Evolutionary conservation across 1,284 basidiomycete species (phyloP).

Genomic region (Ceratobasidium papillatum): DNA sequence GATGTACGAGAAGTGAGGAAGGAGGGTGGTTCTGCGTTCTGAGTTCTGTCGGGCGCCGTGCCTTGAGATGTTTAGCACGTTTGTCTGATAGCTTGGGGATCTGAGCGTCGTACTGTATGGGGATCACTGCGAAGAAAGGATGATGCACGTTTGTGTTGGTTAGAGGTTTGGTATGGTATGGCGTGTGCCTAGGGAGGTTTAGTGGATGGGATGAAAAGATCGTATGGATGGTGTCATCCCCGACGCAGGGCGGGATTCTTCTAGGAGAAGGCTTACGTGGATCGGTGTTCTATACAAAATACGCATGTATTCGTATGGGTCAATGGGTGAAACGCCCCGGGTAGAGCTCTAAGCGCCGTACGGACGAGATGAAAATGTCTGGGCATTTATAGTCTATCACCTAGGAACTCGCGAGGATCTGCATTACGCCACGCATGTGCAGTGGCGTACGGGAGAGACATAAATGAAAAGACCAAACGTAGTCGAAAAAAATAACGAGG

Average conservation of each 20-base stretch:
- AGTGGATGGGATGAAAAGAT: too few relatives aligned
- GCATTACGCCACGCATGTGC: too few relatives aligned
- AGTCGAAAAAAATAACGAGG: not conserved
- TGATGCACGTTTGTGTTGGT: not conserved
- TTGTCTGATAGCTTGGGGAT: not conserved
- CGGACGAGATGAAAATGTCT: too few relatives aligned
- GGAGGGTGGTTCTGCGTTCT: too few relatives aligned
- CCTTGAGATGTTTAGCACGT: not conserved
- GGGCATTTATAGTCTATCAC: too few relatives aligned
- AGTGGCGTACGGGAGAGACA: not conserved
- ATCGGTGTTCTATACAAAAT: not conserved
- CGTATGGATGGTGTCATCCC: not conserved
- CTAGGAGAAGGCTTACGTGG: not conserved
- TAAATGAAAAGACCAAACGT: not conserved
- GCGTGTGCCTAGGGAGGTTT: too few relatives aligned
- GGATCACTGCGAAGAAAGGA: not conserved
- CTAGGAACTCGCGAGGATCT: too few relatives aligned
- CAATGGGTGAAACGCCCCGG: not conserved
- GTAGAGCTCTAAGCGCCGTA: too few relatives aligned
- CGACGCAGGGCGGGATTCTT: not conserved
- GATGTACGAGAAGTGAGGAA: not conserved
- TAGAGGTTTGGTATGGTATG: not conserved
- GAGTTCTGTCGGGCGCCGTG: not conserved
- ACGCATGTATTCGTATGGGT: not conserved
- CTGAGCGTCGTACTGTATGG: too few relatives aligned